Conservation (phyloP, 306 rosid genomes). For the Quercus cerris region DNA sequence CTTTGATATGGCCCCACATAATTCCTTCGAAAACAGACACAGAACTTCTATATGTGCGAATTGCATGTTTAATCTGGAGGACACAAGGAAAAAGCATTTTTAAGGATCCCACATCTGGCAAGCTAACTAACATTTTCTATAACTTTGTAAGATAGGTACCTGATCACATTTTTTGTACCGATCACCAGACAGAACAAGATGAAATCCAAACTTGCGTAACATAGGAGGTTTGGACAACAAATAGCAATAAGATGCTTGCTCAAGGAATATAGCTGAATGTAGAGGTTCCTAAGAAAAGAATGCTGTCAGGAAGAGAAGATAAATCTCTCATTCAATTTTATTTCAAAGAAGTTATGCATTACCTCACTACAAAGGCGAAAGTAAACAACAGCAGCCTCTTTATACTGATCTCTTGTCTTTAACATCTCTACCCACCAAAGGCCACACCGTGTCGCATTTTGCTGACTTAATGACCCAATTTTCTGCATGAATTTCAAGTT, state of each 20-base stretch:
- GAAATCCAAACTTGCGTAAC: constrained; percentile 95
- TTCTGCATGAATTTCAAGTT: constrained; percentile 58
- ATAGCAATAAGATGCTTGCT: constrained; percentile 98
- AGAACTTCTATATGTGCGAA: constrained; percentile 83
- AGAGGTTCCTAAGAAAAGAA: constrained; percentile 65
- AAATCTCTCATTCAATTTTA: constrained; percentile 9
- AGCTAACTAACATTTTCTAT: not conserved
- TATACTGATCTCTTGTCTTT: constrained; percentile 75
- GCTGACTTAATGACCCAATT: constrained; percentile 77
- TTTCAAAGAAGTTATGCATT: constrained; percentile 16
- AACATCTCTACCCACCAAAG: constrained; percentile 96
- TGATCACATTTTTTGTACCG: constrained; percentile 91
- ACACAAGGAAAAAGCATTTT: constrained; percentile 15
- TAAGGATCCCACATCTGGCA: constrained; percentile 16
- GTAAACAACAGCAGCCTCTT: constrained; percentile 89
- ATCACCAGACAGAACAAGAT: constrained; percentile 99
- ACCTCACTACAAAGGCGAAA: constrained; percentile 96
- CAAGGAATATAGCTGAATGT: constrained; percentile 96
- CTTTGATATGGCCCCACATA: constrained; percentile 82
- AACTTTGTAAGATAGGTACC: constrained; percentile 45
- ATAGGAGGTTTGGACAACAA: constrained; percentile 84
- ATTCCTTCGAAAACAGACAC: constrained; percentile 80
- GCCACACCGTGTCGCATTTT: constrained; percentile 88
- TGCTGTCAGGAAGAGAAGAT: constrained; percentile 34
- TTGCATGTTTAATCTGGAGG: constrained; percentile 87